These are phyloP conservation scores for Eucalyptus microcorys DNA, from an alignment of 345 rosid genomes.

Conservation along the genomic window DNA sequence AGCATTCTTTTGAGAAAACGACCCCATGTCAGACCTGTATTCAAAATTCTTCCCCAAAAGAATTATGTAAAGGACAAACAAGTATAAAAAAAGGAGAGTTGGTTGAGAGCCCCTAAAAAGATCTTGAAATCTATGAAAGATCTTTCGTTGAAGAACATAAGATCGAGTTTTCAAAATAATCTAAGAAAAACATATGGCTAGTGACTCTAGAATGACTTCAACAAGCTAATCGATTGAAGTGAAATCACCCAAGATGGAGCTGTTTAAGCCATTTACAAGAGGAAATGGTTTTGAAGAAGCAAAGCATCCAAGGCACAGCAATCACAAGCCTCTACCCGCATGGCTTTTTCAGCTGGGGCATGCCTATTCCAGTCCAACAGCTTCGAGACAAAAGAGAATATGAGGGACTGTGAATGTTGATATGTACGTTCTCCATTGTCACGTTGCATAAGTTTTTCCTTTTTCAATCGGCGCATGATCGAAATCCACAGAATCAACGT, in stretches of 20 bases:
- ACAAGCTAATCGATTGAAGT: background rate
- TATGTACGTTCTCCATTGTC: background rate
- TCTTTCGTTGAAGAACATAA: background rate
- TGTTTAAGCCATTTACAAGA: background rate
- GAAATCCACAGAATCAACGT: background rate
- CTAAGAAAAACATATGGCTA: background rate
- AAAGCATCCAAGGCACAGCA: background rate
- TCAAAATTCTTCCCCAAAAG: background rate
- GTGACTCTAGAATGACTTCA: background rate
- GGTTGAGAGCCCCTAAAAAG: background rate
- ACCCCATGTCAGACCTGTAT: too few species aligned
- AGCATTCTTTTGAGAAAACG: background rate
- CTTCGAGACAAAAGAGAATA: background rate
- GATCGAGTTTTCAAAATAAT: background rate
- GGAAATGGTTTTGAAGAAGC: background rate
- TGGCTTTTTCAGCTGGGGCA: background rate
- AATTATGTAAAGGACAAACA: background rate
- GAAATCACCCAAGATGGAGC: background rate
- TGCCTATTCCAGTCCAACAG: background rate
- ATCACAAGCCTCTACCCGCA: background rate
- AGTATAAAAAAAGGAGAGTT: background rate
- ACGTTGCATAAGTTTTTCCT: background rate
- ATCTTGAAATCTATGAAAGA: background rate
- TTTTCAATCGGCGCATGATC: background rate
- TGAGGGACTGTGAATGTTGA: background rate